phyloP scores from a whole-genome alignment of 2,329 filamentous ascomycete species.

The Nothophoma quercina region DNA sequence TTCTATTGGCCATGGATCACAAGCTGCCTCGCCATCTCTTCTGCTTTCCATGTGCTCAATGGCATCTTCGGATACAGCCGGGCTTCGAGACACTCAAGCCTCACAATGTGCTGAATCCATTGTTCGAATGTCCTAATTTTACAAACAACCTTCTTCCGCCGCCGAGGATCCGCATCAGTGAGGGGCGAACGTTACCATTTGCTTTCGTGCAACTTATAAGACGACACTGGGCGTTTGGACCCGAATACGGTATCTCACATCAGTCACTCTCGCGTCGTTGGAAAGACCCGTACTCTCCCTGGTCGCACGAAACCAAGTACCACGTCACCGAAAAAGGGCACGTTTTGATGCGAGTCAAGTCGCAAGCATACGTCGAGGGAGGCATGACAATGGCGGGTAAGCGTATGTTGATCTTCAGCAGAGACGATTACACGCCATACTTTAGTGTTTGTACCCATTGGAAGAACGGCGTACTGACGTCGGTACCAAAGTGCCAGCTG shows the following conservation, averaged over 20 bases:
- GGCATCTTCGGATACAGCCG: conserved; percentile 62
- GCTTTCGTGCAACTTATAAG: conserved; percentile 66
- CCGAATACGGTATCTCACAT: conserved; percentile 47
- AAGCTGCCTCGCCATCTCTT: conserved; percentile 64
- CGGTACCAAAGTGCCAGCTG: conserved; percentile 67
- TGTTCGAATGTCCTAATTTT: conserved; percentile 64
- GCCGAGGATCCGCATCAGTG: conserved; percentile 58
- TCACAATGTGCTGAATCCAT: conserved; percentile 62
- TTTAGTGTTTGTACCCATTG: conserved; percentile 70
- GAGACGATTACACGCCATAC: conserved; percentile 68
- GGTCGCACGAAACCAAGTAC: conserved; percentile 62
- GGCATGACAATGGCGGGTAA: conserved; percentile 61
- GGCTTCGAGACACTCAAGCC: conserved; percentile 64
- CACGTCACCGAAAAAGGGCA: conserved; percentile 63
- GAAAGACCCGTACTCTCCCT: conserved; percentile 59
- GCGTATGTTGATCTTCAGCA: conserved; percentile 65
- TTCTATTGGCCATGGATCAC: conserved; percentile 61
- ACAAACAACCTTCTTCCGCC: conserved; percentile 61
- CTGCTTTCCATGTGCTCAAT: conserved; percentile 65
- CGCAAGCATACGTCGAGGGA: conserved; percentile 59
- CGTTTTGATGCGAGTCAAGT: conserved; percentile 66
- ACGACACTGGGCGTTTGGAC: conserved; percentile 58
- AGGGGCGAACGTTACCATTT: conserved; percentile 64
- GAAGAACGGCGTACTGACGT: conserved; percentile 67
- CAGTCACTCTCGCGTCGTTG: conserved; percentile 60